phyloP scores from a whole-genome alignment of 352 stramenopile species.

The Saprolegnia diclina region DNA sequence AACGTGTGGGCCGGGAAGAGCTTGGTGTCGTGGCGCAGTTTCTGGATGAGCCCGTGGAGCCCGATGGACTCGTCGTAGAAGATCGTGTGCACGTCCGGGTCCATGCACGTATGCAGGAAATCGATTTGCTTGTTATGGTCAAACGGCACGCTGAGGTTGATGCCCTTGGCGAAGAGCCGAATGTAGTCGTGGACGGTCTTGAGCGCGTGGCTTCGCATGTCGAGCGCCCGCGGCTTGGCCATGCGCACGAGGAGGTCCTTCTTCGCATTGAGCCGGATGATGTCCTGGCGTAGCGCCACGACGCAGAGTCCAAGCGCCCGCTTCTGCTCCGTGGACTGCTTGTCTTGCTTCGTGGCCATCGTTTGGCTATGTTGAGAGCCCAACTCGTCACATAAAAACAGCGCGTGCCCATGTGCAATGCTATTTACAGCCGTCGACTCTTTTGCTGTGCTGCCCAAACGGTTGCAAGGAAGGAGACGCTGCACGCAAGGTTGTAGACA shows the following conservation, averaged over 20 bases:
- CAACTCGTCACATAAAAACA: conserved; percentile 14
- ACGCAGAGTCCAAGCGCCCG: not conserved
- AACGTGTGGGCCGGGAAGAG: not conserved
- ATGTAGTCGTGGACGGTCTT: conserved; percentile 16
- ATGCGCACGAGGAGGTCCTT: conserved; percentile 13
- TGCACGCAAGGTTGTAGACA: too few species aligned
- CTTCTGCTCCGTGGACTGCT: conserved; percentile 12
- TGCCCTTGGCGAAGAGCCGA: conserved; percentile 1
- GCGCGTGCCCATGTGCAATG: not conserved
- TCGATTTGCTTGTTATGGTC: conserved; percentile 17
- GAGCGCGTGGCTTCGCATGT: conserved; percentile 3
- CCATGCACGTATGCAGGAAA: conserved; percentile 5
- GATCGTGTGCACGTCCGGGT: not conserved
- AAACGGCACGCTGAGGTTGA: conserved; percentile 11
- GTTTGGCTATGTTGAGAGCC: not conserved
- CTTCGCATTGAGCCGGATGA: conserved; percentile 14
- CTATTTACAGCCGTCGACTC: not conserved
- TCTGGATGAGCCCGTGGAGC: conserved; percentile 6
- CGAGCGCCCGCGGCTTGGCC: conserved; percentile 4
- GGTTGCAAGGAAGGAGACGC: too few species aligned
- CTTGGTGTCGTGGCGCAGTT: not conserved
- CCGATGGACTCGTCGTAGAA: conserved; percentile 7
- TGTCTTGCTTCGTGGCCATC: conserved; percentile 10
- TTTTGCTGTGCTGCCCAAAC: too few species aligned
- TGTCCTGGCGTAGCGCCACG: conserved; percentile 7